These are phyloP conservation scores for Hypomyces perniciosus DNA, from an alignment of 2,329 filamentous ascomycete species.

Conservation along the genomic window DNA sequence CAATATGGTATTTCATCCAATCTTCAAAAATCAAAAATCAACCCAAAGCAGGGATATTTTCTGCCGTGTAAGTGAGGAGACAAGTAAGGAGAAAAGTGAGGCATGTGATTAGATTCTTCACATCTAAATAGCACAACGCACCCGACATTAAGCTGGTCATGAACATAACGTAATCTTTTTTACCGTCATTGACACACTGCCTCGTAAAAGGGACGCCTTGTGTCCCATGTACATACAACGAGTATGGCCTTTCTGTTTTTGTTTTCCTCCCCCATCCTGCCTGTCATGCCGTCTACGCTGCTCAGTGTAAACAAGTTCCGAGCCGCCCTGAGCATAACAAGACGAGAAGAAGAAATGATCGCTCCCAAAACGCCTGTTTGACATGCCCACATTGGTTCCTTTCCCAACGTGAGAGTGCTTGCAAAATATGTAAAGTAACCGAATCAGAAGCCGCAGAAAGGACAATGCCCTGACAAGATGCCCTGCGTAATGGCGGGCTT, in stretches of 20 bases:
- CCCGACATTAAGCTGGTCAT: too few species aligned
- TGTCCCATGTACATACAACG: too few species aligned
- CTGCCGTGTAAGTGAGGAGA: too few species aligned
- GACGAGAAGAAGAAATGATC: background rate
- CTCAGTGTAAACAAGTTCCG: conserved; percentile 2
- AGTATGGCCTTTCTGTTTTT: background rate
- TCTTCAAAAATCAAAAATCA: too few species aligned
- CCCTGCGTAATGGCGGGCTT: conserved; percentile 10
- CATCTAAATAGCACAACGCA: too few species aligned
- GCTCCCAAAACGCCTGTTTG: conserved; percentile 9
- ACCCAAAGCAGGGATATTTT: too few species aligned
- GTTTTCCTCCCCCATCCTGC: background rate
- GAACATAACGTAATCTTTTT: background rate
- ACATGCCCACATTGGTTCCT: conserved; percentile 7
- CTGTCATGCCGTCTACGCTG: conserved; percentile 6
- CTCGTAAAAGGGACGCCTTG: background rate
- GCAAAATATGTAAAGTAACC: background rate
- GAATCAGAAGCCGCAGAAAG: background rate
- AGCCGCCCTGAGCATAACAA: background rate
- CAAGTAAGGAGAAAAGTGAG: too few species aligned
- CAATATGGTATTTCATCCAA: too few species aligned
- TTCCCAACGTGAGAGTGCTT: conserved; percentile 3
- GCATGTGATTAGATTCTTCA: too few species aligned
- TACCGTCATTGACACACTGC: background rate
- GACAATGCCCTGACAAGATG: conserved; percentile 10